Base-by-base conservation (phyloP, 768 basidiomycete species). In the Podaxis rugospora region DNA sequence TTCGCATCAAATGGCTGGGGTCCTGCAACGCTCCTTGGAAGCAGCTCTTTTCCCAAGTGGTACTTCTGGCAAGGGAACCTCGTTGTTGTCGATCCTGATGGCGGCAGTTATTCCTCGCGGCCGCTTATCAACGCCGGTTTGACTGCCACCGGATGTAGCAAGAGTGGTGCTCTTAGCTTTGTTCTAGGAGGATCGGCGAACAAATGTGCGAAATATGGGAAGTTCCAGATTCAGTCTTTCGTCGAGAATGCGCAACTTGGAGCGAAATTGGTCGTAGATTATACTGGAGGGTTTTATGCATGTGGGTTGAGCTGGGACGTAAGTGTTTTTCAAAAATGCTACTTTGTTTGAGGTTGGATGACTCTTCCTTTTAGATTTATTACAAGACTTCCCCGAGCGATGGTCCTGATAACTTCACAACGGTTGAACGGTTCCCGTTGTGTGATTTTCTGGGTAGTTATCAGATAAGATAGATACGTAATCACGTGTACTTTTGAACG, bases 281-380 rank as follows among this genome's bases (percentile, higher is more conserved):
- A 54, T n/a, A 65, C 65, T 9, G 71, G 71, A 37, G 67, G 65
- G 10, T 73, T 73, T 51, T 73, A 69, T 59, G 67, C 69, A 14
- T 73, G 72, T 59, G 68, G 68, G 16, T 61, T 50, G 40, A 57
- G 50, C 1, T 55, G 66, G 46, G 67, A 68, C 28, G 72, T 68
- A 51, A 67, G 72, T 66, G 14, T 18, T 44, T 49, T 10, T 51
- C 44, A 13, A 13, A 9, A 40, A 27, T 13, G 36, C 49, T 14
- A n/a, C 18, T 1, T 32, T 7, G 32, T 32, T 32, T 32, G 32
- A 32, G 32, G 32, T 21, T 28, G 51, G 28, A 0, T 2, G 5
- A 44, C 5, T 52, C 49, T 18, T 32, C 10, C 10, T n/a, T 23
- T 3, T 35, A 63, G 63, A 59, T 63, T n/a, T 63, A 50, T 42